phyloP scores from a whole-genome alignment of 352 stramenopile genomes.

The Phytophthora chlamydospora region DNA sequence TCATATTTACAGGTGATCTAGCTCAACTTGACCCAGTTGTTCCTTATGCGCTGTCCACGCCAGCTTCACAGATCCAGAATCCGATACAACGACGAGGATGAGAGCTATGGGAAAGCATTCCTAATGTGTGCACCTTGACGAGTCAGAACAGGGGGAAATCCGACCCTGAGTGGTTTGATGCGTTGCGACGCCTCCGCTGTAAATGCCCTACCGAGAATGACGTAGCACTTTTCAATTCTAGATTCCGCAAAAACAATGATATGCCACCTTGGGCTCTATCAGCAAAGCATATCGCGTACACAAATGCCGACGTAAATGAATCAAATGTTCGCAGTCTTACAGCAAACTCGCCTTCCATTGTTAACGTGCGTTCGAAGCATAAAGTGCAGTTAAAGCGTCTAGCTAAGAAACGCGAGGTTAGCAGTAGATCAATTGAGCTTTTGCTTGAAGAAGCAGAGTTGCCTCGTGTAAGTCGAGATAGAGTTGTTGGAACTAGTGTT shows the following conservation, averaged over 20 bases:
- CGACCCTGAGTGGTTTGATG: constrained; percentile 5
- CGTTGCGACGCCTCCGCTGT: background rate
- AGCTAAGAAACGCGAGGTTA: too few species aligned
- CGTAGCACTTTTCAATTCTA: background rate
- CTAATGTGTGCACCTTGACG: background rate
- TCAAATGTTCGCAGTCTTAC: too few species aligned
- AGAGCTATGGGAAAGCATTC: background rate
- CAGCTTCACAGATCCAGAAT: background rate
- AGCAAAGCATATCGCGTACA: constrained; percentile 6
- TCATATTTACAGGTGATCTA: background rate
- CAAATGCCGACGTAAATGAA: background rate
- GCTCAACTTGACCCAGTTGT: constrained; percentile 1
- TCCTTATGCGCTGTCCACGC: background rate
- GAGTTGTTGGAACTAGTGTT: too few species aligned
- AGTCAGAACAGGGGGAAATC: constrained; percentile 4
- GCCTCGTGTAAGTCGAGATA: too few species aligned
- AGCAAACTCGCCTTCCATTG: too few species aligned
- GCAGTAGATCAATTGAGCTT: too few species aligned
- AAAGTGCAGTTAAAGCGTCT: too few species aligned
- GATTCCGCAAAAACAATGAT: background rate
- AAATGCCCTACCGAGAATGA: background rate
- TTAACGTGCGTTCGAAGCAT: too few species aligned
- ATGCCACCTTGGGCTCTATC: background rate
- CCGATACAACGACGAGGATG: background rate
- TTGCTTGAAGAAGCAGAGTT: too few species aligned